A percentile compares a stretch with the other conserved stretches of the same genome.
These are phyloP conservation scores for Vigna nakashimae DNA, from an alignment of 306 rosid genomes.

Conservation along the genomic window DNA sequence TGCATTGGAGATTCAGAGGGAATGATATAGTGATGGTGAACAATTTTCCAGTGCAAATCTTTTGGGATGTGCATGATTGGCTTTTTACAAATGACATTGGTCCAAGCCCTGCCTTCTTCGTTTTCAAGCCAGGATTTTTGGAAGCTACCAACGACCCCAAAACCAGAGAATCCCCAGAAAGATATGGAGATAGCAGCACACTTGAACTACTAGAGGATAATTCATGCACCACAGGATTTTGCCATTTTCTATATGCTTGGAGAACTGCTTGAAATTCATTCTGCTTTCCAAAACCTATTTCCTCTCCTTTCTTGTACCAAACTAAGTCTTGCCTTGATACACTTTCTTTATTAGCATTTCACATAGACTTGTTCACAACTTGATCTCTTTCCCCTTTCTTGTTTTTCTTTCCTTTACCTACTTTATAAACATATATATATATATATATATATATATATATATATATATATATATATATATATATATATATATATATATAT, in stretches of 20 bases:
- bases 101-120: conserved; percentile 62
- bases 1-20: conserved; percentile 83
- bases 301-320: not conserved
- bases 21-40: conserved; percentile 63
- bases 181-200: not conserved
- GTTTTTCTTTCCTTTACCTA: conserved; percentile 10
- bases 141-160: conserved; percentile 31
- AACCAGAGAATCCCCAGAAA: conserved; percentile 31
- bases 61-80: conserved; percentile 89
- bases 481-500: too few species aligned
- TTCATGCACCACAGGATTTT: conserved; percentile 42
- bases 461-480: too few species aligned
- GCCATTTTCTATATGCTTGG: conserved; percentile 72
- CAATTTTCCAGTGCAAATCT: conserved; percentile 56
- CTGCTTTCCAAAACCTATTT: not conserved
- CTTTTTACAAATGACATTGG: conserved; percentile 50
- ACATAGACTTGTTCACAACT: conserved; percentile 5
- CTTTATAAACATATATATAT: not conserved
- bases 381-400: not conserved
- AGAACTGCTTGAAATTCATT: conserved; percentile 42
- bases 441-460: too few species aligned
- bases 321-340: not conserved
- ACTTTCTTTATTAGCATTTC: conserved; percentile 24
- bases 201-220: conserved; percentile 22
- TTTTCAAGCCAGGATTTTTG: conserved; percentile 58